These are phyloP conservation scores for Colletotrichum australisinense DNA, from an alignment of 2,329 filamentous ascomycete species.

Conservation along the genomic window DNA sequence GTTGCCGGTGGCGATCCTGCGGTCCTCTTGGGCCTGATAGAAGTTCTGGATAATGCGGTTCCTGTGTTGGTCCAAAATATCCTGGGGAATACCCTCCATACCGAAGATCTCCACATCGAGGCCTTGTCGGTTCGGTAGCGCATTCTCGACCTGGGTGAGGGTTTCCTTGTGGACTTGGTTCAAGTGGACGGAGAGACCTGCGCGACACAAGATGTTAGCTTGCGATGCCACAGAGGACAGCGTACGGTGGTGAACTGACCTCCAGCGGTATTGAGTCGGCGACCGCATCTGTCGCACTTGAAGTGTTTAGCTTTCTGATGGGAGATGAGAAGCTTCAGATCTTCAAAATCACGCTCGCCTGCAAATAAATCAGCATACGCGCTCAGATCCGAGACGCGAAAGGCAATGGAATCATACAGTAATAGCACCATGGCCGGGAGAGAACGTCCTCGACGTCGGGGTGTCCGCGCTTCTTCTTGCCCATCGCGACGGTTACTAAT, in stretches of 20 bases:
- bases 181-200: constrained; percentile 95
- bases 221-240: neutral
- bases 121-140: constrained; percentile 84
- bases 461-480: constrained; percentile 90
- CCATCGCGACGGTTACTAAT: constrained; percentile 63
- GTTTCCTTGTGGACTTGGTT: constrained; percentile 98
- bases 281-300: constrained; percentile 92
- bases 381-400: neutral
- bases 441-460: constrained; percentile 91
- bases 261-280: constrained; percentile 92
- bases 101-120: constrained; percentile 97
- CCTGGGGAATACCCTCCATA: constrained; percentile 95
- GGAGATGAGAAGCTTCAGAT: constrained; percentile 94
- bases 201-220: constrained; percentile 31
- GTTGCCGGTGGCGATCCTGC: constrained; percentile 85
- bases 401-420: constrained; percentile 69
- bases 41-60: constrained; percentile 88
- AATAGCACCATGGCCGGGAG: constrained; percentile 94
- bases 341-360: constrained; percentile 96
- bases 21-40: constrained; percentile 86
- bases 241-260: constrained; percentile 64
- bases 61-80: constrained; percentile 84
- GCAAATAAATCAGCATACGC: constrained; percentile 38
- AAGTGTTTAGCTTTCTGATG: constrained; percentile 99
- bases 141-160: constrained; percentile 89